Base-by-base conservation (phyloP, 2,329 filamentous ascomycete genomes). In the Dendryphion nanum region DNA sequence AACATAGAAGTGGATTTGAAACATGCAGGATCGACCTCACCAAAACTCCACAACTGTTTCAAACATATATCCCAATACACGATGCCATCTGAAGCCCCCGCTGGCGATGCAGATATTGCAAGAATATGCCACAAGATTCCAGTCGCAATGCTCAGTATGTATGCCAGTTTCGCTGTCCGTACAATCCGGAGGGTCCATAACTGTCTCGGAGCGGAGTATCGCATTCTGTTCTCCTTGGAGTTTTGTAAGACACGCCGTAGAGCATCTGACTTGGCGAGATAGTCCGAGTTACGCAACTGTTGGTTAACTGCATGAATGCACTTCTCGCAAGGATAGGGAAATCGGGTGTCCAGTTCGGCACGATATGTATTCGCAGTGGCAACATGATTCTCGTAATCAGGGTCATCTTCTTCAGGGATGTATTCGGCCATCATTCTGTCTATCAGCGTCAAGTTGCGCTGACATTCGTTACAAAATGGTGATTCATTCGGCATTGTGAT, bases 361-460 rank as follows among this genome's bases (percentile, higher is more conserved):
- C 83, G 82, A 62, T 86, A 95, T 23, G 75, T 74, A 47, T 82
- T 83, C 52, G 86, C 85, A 33, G 78, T 77, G 38, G 75, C 76
- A 61, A 89, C 84, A 46, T 83, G 83, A 43, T 80, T 74, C 3
- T 69, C 70, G 61, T 90, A 89, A 36, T 85, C 75, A 0, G 86
- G 82, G 48, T 91, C 79, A 17, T 74, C 69, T 30, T 75, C 68
- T 16, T 78, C 69, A 0, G 85, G 83, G 2, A 94, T 77, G 64
- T 94, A 97, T 42, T 91, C 83, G 3, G 88, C 84, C 26, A 97
- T 73, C 0, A 82, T 81, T 30, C 82, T 77, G 21, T 82, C 85
- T 50, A 90, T 81, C 5, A 96, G 74, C 39, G 86, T 82, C 63
- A 98, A 93, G 63, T 98, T 97, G 63, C 89, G 88, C 35, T 90